phyloP scores from a whole-genome alignment of 1,284 basidiomycete species.

The Trametes versicolor region DNA sequence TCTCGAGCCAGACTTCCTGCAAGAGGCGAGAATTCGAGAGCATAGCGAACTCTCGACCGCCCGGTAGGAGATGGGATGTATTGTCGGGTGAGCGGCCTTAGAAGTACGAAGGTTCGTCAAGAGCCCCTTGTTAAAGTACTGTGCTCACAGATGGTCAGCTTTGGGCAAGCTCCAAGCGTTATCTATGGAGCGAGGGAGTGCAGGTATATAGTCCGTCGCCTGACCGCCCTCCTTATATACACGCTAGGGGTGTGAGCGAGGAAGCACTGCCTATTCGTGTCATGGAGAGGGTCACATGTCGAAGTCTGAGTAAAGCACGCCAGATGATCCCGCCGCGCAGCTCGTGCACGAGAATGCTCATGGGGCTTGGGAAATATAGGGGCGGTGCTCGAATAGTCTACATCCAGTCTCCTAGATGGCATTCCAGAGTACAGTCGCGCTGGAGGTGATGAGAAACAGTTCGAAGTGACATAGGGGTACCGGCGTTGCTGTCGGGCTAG shows the following conservation, averaged over 20 bases:
- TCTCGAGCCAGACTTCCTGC: conserved; percentile 15
- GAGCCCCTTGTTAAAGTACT: too few relatives aligned
- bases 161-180: too few relatives aligned
- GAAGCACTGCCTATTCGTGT: conserved; percentile 22
- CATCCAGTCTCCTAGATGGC: too few relatives aligned
- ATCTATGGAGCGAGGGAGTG: background rate
- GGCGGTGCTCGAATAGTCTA: background rate
- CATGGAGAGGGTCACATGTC: conserved; percentile 26
- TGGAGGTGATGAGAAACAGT: too few relatives aligned
- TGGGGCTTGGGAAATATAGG: background rate
- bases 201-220: background rate
- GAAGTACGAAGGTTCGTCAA: too few relatives aligned
- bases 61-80: too few relatives aligned
- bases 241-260: conserved; percentile 8
- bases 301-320: conserved; percentile 19
- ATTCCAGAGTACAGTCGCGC: too few relatives aligned
- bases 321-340: conserved; percentile 18
- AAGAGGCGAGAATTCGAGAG: conserved; percentile 6
- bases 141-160: too few relatives aligned
- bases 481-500: too few relatives aligned
- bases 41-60: background rate
- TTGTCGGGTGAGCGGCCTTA: too few relatives aligned
- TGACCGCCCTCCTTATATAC: conserved; percentile 11
- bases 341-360: background rate
- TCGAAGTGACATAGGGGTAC: too few relatives aligned